Conservation (phyloP, 306 rosid genomes). For the Phaseolus lunatus region DNA sequence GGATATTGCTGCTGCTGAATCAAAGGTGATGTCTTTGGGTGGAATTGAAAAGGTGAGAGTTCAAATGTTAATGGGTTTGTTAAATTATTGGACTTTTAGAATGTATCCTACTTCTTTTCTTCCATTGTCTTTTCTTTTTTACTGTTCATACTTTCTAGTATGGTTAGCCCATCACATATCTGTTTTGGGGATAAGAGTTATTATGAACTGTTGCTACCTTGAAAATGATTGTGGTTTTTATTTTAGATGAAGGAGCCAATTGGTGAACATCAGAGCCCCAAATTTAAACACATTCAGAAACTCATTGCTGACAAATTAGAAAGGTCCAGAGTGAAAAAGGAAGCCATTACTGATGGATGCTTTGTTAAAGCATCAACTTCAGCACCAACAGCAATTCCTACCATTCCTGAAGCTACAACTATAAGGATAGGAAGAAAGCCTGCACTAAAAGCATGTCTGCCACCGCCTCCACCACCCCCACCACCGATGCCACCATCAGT, state of each 20-base stretch:
- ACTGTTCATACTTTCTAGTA: not conserved
- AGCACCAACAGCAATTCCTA: slow-evolving; percentile 41
- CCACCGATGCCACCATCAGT: slow-evolving; percentile 61
- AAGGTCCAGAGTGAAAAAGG: slow-evolving; percentile 55
- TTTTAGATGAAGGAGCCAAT: slow-evolving; percentile 53
- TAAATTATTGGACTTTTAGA: slow-evolving; percentile 3
- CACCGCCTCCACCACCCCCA: slow-evolving; percentile 56
- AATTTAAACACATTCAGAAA: slow-evolving; percentile 70
- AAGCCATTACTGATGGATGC: slow-evolving; percentile 45
- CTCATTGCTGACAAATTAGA: slow-evolving; percentile 78
- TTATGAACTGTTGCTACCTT: not conserved
- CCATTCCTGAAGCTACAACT: slow-evolving; percentile 39
- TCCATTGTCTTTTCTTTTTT: not conserved
- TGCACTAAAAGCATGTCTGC: slow-evolving; percentile 45
- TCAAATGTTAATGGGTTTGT: slow-evolving; percentile 23
- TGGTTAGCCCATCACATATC: slow-evolving; percentile 9
- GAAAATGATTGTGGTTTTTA: slow-evolving; percentile 16
- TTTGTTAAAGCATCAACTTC: slow-evolving; percentile 44
- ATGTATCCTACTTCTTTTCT: slow-evolving; percentile 11
- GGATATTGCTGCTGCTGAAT: slow-evolving; percentile 69
- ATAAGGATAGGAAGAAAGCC: slow-evolving; percentile 42
- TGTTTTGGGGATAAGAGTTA: slow-evolving; percentile 5
- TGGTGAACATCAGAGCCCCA: slow-evolving; percentile 59
- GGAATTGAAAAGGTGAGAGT: slow-evolving; percentile 57
- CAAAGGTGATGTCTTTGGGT: slow-evolving; percentile 53